A percentile compares a stretch with the other conserved stretches of the same genome.
These are phyloP conservation scores for Aspergillus sp. DNA, from an alignment of 2,329 filamentous ascomycete genomes.

Conservation along the genomic window DNA sequence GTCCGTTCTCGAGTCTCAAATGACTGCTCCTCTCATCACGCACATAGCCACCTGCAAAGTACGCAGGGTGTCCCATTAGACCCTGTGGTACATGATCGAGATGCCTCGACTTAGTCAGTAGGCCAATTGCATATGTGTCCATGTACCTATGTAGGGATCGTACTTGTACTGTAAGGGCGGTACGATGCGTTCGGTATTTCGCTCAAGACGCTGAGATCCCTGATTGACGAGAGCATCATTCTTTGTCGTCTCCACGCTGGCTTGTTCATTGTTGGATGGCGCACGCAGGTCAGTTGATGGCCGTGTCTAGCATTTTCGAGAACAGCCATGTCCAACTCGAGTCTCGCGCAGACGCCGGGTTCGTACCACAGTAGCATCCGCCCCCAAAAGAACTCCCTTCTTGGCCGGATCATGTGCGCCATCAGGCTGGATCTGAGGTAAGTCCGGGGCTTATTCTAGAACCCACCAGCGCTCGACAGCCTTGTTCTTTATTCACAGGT, in stretches of 20 bases:
- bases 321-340: no score
- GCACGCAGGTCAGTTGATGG: no score
- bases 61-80: background rate
- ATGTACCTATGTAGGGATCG: no score
- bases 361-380: background rate
- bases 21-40: background rate
- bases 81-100: background rate
- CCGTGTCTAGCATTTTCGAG: background rate
- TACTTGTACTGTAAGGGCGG: background rate
- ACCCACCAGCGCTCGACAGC: background rate
- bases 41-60: background rate
- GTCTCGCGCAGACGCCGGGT: background rate
- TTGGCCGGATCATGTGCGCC: background rate
- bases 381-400: background rate
- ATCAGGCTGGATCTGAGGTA: background rate
- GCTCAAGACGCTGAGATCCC: background rate
- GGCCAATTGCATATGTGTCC: background rate
- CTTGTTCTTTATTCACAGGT: background rate
- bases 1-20: background rate
- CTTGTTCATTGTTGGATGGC: no score
- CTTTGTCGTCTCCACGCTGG: background rate
- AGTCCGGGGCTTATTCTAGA: background rate
- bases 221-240: background rate
- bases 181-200: background rate
- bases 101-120: background rate